These are phyloP conservation scores for Nannochloropsis granulata DNA, from an alignment of 108 stramenopile species.

Conservation along the genomic window DNA sequence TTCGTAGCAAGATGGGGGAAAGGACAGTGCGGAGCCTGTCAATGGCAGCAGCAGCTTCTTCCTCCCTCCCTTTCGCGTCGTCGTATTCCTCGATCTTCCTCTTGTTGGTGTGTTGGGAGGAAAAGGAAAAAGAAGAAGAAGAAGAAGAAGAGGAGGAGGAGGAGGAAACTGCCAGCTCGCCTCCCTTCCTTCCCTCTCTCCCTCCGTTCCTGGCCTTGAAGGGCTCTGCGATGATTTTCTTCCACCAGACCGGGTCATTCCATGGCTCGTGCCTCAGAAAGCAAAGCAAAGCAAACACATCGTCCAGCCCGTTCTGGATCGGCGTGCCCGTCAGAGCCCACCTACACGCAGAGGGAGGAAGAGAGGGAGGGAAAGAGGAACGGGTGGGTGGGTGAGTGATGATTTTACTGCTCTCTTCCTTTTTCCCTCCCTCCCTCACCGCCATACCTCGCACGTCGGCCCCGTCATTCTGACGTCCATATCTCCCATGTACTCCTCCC, in stretches of 20 bases:
- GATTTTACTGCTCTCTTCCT: too few species aligned
- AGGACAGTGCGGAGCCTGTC: constrained; percentile 2
- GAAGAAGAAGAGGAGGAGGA: too few species aligned
- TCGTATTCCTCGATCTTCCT: not conserved
- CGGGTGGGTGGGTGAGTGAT: not conserved
- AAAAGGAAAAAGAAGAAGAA: too few species aligned
- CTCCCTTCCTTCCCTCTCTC: not conserved
- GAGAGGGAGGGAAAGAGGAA: not conserved
- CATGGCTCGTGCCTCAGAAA: constrained; percentile 40
- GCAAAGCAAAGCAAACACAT: constrained; percentile 22
- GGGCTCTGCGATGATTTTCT: not conserved
- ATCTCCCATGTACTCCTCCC: too few species aligned
- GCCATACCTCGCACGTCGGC: too few species aligned
- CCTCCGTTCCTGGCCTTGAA: not conserved
- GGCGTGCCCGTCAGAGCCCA: constrained; percentile 44
- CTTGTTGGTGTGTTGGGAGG: too few species aligned
- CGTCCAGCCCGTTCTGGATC: constrained; percentile 35
- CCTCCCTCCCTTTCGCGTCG: not conserved
- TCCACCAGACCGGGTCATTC: constrained; percentile 31
- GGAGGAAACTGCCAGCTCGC: not conserved
- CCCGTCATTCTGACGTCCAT: too few species aligned
- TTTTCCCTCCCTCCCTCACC: too few species aligned
- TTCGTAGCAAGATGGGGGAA: constrained; percentile 9
- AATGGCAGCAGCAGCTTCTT: constrained; percentile 2
- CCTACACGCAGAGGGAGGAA: not conserved